Evolutionary conservation across 306 rosid species (phyloP).

Genomic region (Nissolia schottii): DNA sequence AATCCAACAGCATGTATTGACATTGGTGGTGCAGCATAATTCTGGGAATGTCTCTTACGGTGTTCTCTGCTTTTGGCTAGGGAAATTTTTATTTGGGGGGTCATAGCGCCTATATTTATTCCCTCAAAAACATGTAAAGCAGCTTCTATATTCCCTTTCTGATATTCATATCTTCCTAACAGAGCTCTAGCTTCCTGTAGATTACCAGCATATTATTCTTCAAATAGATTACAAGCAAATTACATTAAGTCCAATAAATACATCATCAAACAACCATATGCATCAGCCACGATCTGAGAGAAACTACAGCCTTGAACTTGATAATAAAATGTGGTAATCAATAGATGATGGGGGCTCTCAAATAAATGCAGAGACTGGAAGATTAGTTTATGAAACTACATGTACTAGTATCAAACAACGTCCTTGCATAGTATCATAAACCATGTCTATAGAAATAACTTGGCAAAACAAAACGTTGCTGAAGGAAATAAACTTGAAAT

Average conservation of each 20-base stretch:
- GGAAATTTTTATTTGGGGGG: conserved; percentile 59
- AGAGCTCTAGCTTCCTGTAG: conserved; percentile 94
- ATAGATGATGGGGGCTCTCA: not conserved
- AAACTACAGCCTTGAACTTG: not conserved
- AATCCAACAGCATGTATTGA: conserved; percentile 69
- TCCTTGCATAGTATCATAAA: too few species aligned
- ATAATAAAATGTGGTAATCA: not conserved
- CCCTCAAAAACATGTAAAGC: conserved; percentile 90
- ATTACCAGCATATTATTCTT: conserved; percentile 16
- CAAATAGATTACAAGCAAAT: conserved; percentile 1
- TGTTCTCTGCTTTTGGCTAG: conserved; percentile 53
- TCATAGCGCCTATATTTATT: conserved; percentile 58
- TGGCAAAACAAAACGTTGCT: not conserved
- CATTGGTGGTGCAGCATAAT: conserved; percentile 45
- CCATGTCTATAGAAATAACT: too few species aligned
- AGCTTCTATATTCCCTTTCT: conserved; percentile 82
- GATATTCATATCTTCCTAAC: conserved; percentile 92
- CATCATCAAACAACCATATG: not conserved
- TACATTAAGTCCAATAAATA: conserved; percentile 9
- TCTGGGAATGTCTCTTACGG: conserved; percentile 49
- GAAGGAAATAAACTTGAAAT: not conserved
- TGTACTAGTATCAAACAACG: too few species aligned
- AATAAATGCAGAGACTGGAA: not conserved
- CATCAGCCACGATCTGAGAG: conserved; percentile 15
- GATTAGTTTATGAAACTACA: not conserved